These are phyloP conservation scores for Globisporangium nunn DNA, from an alignment of 352 stramenopile species.

Conservation along the genomic window DNA sequence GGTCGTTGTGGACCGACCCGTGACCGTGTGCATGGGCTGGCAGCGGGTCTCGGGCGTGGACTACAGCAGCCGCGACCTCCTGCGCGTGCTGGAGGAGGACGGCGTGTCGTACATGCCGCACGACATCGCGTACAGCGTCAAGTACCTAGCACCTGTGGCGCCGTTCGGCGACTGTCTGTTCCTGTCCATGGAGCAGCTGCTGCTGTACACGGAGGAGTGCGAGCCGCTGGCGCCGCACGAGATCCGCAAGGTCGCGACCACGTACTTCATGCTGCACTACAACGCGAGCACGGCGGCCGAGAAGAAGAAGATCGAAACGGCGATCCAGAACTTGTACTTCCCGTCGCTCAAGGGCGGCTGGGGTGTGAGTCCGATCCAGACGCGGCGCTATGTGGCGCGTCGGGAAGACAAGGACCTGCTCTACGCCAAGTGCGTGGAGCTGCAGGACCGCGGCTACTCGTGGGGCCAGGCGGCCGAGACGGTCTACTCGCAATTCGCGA, in stretches of 20 bases:
- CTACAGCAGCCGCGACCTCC: conserved; percentile 57
- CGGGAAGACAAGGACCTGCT: conserved; percentile 66
- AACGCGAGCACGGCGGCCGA: conserved; percentile 43
- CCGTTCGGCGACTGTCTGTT: conserved; percentile 85
- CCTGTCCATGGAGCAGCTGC: conserved; percentile 80
- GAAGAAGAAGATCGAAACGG: conserved; percentile 71
- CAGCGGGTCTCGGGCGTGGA: conserved; percentile 72
- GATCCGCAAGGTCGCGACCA: conserved; percentile 67
- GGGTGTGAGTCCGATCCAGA: conserved; percentile 80
- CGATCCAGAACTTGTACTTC: conserved; percentile 84
- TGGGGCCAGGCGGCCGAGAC: conserved; percentile 69
- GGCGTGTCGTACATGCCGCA: conserved; percentile 81
- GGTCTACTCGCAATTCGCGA: conserved; percentile 69
- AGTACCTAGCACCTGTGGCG: conserved; percentile 76
- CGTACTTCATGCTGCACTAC: conserved; percentile 77
- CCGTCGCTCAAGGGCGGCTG: conserved; percentile 74
- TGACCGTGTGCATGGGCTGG: conserved; percentile 85
- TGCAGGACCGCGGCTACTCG: conserved; percentile 74
- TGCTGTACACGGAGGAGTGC: conserved; percentile 82
- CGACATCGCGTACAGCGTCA: conserved; percentile 85
- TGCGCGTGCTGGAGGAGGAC: conserved; percentile 77
- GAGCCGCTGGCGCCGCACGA: conserved; percentile 58
- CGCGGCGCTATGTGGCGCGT: conserved; percentile 64
- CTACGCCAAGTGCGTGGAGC: conserved; percentile 66
- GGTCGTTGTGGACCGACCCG: conserved; percentile 55